phyloP scores from a whole-genome alignment of 192 early-diverging fungal species.

The Backusella tuberculispora region DNA sequence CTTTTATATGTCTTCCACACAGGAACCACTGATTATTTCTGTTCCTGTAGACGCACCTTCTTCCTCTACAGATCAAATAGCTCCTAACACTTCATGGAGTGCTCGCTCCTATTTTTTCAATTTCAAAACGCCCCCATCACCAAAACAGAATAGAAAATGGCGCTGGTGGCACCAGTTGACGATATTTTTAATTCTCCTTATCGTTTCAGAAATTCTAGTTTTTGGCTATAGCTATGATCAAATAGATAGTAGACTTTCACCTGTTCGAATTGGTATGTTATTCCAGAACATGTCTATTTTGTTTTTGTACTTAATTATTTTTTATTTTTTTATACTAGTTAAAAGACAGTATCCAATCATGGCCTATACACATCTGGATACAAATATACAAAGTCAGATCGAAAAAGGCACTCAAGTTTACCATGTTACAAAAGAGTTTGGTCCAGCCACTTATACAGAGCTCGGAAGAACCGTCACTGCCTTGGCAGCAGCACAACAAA shows the following conservation, averaged over 20 bases:
- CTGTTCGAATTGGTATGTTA: constrained; percentile 37
- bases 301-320: neutral
- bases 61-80: neutral
- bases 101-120: neutral
- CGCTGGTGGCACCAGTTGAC: constrained; percentile 39
- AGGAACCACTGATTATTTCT: neutral
- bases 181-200: constrained; percentile 15
- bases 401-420: constrained; percentile 53
- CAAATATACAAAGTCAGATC: constrained; percentile 30
- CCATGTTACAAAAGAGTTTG: constrained; percentile 63
- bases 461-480: constrained; percentile 58
- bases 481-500: constrained; percentile 51
- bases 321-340: constrained; percentile 35
- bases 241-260: constrained; percentile 21
- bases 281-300: constrained; percentile 11
- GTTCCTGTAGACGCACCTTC: neutral
- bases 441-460: constrained; percentile 50
- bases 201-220: constrained; percentile 20
- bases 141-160: constrained; percentile 35
- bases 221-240: constrained; percentile 22
- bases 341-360: constrained; percentile 50
- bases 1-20: constrained; percentile 7
- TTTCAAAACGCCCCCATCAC: neutral
- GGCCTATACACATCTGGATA: constrained; percentile 50
- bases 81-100: neutral